Percentiles rank a stretch among this genome's conserved stretches.
These are phyloP conservation scores for Lathyrus tuberosus DNA, from an alignment of 306 rosid species.

Conservation along the genomic window DNA sequence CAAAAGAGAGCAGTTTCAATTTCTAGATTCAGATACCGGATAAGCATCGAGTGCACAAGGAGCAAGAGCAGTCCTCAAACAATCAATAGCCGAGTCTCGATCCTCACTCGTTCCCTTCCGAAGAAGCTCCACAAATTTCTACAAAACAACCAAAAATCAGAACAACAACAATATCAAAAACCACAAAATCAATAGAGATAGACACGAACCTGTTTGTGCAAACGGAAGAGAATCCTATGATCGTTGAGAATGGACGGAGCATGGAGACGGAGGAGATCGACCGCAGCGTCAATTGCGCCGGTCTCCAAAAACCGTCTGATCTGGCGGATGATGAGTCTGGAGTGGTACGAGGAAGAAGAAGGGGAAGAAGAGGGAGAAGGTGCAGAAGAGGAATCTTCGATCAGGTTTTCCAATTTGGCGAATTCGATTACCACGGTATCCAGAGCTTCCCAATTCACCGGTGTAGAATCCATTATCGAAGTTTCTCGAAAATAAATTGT, in stretches of 20 bases:
- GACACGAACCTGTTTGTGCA: conserved; percentile 81
- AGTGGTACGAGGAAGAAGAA: conserved; percentile 82
- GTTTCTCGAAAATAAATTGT: conserved; percentile 35
- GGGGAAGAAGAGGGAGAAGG: conserved; percentile 54
- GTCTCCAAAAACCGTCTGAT: conserved; percentile 74
- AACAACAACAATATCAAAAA: background rate
- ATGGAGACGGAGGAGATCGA: conserved; percentile 73
- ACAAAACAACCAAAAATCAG: conserved; percentile 30
- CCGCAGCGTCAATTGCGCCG: conserved; percentile 73
- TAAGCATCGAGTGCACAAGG: conserved; percentile 98
- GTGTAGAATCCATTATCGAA: conserved; percentile 66
- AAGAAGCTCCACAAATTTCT: conserved; percentile 96
- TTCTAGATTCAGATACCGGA: conserved; percentile 60
- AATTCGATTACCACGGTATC: conserved; percentile 82
- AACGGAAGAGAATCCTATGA: conserved; percentile 84
- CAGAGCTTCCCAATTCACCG: conserved; percentile 93
- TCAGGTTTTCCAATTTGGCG: conserved; percentile 87
- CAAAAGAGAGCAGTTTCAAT: background rate
- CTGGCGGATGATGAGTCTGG: conserved; percentile 77
- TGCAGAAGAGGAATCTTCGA: conserved; percentile 57
- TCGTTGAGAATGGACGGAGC: conserved; percentile 88
- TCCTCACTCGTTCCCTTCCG: conserved; percentile 77
- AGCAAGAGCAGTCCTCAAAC: conserved; percentile 84
- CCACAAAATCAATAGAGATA: background rate
- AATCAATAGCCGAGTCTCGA: conserved; percentile 84